These are phyloP conservation scores for Akanthomyces dipterigenus DNA, from an alignment of 2,329 filamentous ascomycete species.

Conservation along the genomic window DNA sequence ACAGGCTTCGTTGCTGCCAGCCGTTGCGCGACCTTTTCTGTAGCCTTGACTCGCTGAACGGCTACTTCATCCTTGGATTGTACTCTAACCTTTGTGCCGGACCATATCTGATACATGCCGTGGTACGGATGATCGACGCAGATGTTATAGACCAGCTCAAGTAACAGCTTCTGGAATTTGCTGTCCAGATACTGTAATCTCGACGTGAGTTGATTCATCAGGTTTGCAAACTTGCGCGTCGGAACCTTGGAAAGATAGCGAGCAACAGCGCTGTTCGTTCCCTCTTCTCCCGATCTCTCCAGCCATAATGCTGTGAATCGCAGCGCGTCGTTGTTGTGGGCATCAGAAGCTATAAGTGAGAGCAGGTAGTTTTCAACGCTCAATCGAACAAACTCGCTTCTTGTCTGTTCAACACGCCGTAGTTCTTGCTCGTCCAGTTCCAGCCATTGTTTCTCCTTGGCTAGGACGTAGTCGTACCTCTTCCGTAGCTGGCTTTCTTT, in stretches of 20 bases:
- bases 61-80: constrained; percentile 69
- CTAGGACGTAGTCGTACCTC: constrained; percentile 53
- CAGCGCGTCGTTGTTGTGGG: constrained; percentile 81
- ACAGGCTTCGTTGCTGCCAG: constrained; percentile 48
- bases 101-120: constrained; percentile 95
- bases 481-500: constrained; percentile 47
- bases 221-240: constrained; percentile 81
- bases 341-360: constrained; percentile 76
- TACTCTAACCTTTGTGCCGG: constrained; percentile 62
- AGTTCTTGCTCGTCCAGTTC: constrained; percentile 87
- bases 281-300: constrained; percentile 68
- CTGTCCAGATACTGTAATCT: constrained; percentile 65
- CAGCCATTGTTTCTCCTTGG: constrained; percentile 79
- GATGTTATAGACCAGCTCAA: constrained; percentile 69
- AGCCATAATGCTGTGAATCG: constrained; percentile 94
- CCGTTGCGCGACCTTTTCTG: constrained; percentile 57
- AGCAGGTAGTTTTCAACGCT: constrained; percentile 91
- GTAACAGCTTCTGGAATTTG: constrained; percentile 71
- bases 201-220: constrained; percentile 98
- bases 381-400: constrained; percentile 76
- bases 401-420: constrained; percentile 65
- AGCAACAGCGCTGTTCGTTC: constrained; percentile 70
- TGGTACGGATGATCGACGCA: constrained; percentile 93
- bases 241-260: constrained; percentile 67
- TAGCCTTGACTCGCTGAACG: constrained; percentile 66